Percentiles rank a stretch among this genome's conserved stretches.
Conservation (phyloP, 139 green algal species). For the Chlorella sorokiniana region DNA sequence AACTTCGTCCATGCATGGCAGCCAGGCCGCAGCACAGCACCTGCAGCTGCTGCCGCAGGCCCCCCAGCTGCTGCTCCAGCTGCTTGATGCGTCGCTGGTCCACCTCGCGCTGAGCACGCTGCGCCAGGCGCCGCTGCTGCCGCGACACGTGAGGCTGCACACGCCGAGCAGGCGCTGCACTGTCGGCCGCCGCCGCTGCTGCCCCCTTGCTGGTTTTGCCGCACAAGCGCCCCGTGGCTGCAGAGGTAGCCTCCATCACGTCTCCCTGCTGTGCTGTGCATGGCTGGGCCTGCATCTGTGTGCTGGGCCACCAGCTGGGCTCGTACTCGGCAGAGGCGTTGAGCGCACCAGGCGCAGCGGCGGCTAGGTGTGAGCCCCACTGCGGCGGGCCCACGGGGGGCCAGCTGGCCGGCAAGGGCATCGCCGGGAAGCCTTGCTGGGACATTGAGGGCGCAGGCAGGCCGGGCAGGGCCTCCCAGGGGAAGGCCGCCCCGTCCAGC, state of each 20-base stretch:
- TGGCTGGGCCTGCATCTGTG: no score
- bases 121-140: not conserved
- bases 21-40: not conserved
- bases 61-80: constrained; percentile 9
- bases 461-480: not conserved
- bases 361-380: not conserved
- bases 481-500: no score
- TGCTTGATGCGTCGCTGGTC: constrained; percentile 1
- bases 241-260: no score
- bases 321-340: no score
- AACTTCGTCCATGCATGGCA: not conserved
- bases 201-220: not conserved
- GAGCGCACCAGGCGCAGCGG: not conserved
- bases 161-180: not conserved
- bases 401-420: not conserved
- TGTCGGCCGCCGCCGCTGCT: not conserved
- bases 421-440: not conserved
- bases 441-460: no score
- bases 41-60: constrained; percentile 4
- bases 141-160: not conserved
- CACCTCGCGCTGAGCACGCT: not conserved
- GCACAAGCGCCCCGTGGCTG: no score
- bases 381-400: not conserved
- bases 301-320: no score
- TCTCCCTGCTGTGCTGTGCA: no score